Evolutionary conservation across 2,329 filamentous ascomycete genomes (phyloP).

Genomic region (Cordyceps cicadae): DNA sequence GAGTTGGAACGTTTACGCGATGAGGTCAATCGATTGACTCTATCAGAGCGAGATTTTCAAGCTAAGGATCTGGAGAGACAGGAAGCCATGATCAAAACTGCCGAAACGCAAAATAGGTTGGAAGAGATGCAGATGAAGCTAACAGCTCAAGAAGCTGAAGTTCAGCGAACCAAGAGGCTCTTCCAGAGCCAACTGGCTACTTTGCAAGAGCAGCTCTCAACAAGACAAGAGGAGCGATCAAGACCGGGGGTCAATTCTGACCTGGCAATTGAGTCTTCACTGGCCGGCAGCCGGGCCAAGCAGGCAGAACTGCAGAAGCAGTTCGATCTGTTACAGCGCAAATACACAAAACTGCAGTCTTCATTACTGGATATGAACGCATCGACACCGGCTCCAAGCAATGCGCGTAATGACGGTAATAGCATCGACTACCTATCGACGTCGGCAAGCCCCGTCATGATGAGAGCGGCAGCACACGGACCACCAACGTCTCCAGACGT

Average conservation of each 20-base stretch:
- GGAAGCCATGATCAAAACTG: constrained; percentile 47
- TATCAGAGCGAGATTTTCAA: constrained; percentile 54
- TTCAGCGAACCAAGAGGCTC: constrained; percentile 33
- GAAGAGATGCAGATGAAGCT: constrained; percentile 53
- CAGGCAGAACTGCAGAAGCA: constrained; percentile 47
- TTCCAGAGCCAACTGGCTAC: constrained; percentile 41
- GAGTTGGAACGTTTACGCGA: constrained; percentile 52
- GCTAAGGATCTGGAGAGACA: constrained; percentile 54
- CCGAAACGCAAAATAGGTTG: constrained; percentile 49
- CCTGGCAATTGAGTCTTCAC: constrained; percentile 33
- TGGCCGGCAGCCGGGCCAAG: constrained; percentile 45
- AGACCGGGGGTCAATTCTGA: constrained; percentile 23
- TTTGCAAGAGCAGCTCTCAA: constrained; percentile 37
- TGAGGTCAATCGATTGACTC: constrained; percentile 53
- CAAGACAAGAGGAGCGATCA: constrained; percentile 25
- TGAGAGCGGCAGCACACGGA: constrained; percentile 29
- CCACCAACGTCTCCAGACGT: constrained; percentile 34
- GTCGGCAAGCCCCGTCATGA: constrained; percentile 31
- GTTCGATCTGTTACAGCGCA: constrained; percentile 39
- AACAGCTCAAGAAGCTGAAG: constrained; percentile 38
- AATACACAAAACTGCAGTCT: constrained; percentile 45
- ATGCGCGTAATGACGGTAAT: constrained; percentile 17
- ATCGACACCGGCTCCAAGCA: constrained; percentile 20
- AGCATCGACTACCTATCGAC: constrained; percentile 27
- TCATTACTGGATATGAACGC: constrained; percentile 40